phyloP scores from a whole-genome alignment of 2,329 filamentous ascomycete genomes.

The Graphium sp. region DNA sequence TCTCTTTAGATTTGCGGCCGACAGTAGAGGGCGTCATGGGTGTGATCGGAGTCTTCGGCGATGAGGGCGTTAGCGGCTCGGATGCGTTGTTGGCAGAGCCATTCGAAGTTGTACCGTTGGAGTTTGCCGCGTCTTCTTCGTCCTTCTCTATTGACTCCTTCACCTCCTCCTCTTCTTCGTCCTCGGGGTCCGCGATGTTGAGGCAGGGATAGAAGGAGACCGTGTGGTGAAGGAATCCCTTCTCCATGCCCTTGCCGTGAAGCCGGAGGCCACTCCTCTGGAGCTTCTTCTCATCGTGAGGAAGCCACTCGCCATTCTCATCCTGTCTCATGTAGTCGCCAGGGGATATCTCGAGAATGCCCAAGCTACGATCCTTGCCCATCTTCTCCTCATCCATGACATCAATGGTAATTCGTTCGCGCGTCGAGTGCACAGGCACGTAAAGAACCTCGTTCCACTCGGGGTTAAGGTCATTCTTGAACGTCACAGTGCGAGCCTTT shows the following conservation, averaged over 20 bases:
- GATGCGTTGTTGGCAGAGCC: slow-evolving; percentile 2
- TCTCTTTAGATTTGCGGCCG: slow-evolving; percentile 31
- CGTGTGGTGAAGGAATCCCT: slow-evolving; percentile 70
- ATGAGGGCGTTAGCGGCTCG: slow-evolving; percentile 2
- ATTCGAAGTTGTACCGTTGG: slow-evolving; percentile 4
- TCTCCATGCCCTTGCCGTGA: slow-evolving; percentile 54
- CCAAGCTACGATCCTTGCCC: slow-evolving; percentile 78
- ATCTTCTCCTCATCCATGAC: slow-evolving; percentile 95
- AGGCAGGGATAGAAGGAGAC: slow-evolving; percentile 82
- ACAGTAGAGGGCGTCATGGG: slow-evolving; percentile 23
- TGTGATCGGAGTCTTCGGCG: slow-evolving; percentile 15
- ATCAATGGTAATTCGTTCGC: slow-evolving; percentile 75
- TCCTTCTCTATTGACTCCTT: slow-evolving; percentile 21
- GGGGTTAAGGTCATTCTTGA: slow-evolving; percentile 87
- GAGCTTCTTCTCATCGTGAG: slow-evolving; percentile 58
- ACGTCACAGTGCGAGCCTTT: slow-evolving; percentile 84
- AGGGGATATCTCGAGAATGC: slow-evolving; percentile 59
- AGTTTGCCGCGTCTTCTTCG: slow-evolving; percentile 11
- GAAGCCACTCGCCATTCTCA: slow-evolving; percentile 64
- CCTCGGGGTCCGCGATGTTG: slow-evolving; percentile 76
- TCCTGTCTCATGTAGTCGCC: slow-evolving; percentile 66
- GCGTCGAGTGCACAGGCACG: slow-evolving; percentile 68
- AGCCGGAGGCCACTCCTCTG: slow-evolving; percentile 55
- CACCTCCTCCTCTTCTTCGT: slow-evolving; percentile 48
- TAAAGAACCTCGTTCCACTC: slow-evolving; percentile 95